Evolutionary conservation across 1,139 yeast species (phyloP), one percentile per base, ranked within the genome.

Genomic region (Geotrichum bryndzae): DNA sequence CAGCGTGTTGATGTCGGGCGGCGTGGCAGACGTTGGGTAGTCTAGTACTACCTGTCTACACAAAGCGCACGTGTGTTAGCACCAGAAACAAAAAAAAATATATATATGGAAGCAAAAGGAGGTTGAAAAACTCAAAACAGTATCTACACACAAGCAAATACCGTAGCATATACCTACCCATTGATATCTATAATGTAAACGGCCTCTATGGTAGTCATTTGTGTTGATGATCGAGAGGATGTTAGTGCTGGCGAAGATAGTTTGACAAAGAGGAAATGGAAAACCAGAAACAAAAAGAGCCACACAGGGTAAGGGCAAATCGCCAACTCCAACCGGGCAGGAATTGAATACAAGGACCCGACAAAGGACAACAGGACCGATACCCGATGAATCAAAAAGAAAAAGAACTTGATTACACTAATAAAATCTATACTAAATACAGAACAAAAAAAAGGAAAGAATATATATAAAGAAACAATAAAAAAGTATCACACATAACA

Each of bases 141-240:
- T n/a, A 35, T 11, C n/a, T 4, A 11, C n/a, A 4, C 41, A 35
- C 4, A 13, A 35, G n/a, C 15, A 15, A 35, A 13, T 13, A 10
- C 15, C 5, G 15, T 41, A 15, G 18, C 4, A 13, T n/a, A 7
- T 7, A 71, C 79, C 57, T 69, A 78, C 77, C 81, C 82, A 63
- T 80, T 79, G 54, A 78, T 77, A 71, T 87, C 90, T 3, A 88
- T 76, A 33, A 88, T 82, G 70, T 85, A 87, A 27, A 88, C 77
- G 10, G 90, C 90, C 67, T 86, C 88, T 54, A 81, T 75, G 53
- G 79, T 68, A 41, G 80, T 77, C 82, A 79, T 78, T 58, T 53
- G 48, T 31, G 23, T 15, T 55, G 10, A 29, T 29, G 52, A 35
- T 31, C 35, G 25, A 31, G 50, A 45, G 23, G 38, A 11, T 33